Base-by-base conservation (phyloP, 805 yeast species). In the Ogataea pilisensis region DNA sequence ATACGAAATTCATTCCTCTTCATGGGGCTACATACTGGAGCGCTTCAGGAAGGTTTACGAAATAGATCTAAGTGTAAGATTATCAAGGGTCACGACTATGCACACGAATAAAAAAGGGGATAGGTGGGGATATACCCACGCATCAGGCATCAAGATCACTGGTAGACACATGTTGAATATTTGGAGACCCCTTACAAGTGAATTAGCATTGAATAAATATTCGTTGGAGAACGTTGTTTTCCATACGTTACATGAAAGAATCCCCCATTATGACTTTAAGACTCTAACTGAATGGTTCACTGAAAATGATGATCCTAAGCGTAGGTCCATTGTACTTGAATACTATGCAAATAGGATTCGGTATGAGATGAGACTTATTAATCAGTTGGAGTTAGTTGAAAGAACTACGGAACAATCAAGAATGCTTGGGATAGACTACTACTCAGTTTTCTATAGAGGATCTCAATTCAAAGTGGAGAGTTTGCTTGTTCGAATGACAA, bases 391-490 rank as follows among this genome's bases (percentile, higher is more conserved):
- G 51, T 53, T 85, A 4, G 68, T 91, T 2, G 70, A 80, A 11
- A 72, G 81, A 50, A 85, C 84, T 17, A 76, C 83, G 12, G 98
- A 90, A 50, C 85, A 86, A 59, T 86, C 96, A 0, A 68, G 96
- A 35, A 60, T 93, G 25, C 73, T 89, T 18, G 99, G 99, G 0
- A 78, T 93, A 21, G 98, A 93, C 52, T 93, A 89, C 58, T 75
- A 80, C 55, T 87, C 97, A 3, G 87, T 89, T 8, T 78, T 85
- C 44, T 84, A 86, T 38, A 62, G 99, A 43, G 99, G 99, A 0
- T 91, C 98, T 0, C 99, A 93, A 56, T 93, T 72, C 58, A 90
- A 87, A 57, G 96, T 93, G 2, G 99, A 93, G 56, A 85, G 97
- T 1, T 72, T 90, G 29, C 63, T 93, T 48, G 63, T 78, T 3